phyloP scores from a whole-genome alignment of 2,329 filamentous ascomycete species.

The Xylariaceae sp. region DNA sequence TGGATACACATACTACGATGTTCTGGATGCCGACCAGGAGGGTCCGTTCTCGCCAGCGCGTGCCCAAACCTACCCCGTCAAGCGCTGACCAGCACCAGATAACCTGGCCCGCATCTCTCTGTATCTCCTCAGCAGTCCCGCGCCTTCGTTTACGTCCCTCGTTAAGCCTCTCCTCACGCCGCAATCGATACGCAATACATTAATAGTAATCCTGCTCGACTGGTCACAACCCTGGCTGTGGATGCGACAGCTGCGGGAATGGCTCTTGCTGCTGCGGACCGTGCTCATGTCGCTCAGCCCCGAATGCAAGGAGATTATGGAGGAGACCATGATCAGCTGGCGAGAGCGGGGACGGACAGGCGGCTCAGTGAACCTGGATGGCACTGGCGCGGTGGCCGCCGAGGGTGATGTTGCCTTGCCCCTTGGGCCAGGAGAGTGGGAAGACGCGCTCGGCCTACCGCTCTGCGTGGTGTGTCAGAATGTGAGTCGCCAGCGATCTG shows the following conservation, averaged over 20 bases:
- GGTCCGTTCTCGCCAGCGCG: constrained; percentile 50
- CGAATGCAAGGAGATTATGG: constrained; percentile 74
- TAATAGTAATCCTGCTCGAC: constrained; percentile 86
- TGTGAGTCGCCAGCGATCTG: constrained; percentile 46
- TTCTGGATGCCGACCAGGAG: constrained; percentile 89
- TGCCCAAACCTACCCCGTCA: constrained; percentile 1
- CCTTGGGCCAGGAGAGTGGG: constrained; percentile 84
- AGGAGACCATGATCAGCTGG: constrained; percentile 77
- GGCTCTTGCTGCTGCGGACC: constrained; percentile 76
- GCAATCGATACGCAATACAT: constrained; percentile 74
- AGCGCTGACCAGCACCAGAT: constrained; percentile 45
- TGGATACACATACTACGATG: constrained; percentile 92
- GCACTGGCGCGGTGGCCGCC: constrained; percentile 48
- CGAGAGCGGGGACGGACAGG: constrained; percentile 65
- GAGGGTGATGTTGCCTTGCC: constrained; percentile 67
- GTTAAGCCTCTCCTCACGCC: constrained; percentile 78
- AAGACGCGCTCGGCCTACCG: constrained; percentile 78
- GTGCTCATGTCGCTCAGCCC: constrained; percentile 67
- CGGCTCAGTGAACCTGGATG: constrained; percentile 54
- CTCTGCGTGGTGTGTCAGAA: constrained; percentile 95
- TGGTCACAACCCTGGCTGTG: constrained; percentile 93
- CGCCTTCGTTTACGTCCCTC: constrained; percentile 72
- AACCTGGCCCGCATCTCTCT: constrained; percentile 83
- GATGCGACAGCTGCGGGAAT: constrained; percentile 80
- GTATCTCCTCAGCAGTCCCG: constrained; percentile 81